phyloP scores from a whole-genome alignment of 2,329 filamentous ascomycete genomes.

The Ramularia endophylla region DNA sequence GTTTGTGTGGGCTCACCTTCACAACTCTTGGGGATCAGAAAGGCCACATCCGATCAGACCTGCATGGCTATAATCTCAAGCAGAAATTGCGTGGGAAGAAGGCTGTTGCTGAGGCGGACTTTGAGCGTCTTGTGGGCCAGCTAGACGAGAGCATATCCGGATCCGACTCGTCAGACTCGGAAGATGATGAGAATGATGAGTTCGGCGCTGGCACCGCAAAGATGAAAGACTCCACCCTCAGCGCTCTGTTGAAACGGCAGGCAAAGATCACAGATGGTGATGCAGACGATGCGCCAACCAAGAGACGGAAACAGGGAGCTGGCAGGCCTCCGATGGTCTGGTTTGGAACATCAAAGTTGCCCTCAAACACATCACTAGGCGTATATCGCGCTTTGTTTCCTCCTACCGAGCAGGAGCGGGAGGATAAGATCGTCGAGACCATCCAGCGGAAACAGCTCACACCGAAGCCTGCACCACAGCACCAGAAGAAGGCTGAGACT shows the following conservation, averaged over 20 bases:
- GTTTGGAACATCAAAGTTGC: constrained; percentile 72
- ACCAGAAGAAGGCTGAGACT: constrained; percentile 34
- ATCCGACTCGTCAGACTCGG: constrained; percentile 54
- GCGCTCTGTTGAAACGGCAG: constrained; percentile 73
- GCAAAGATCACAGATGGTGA: constrained; percentile 61
- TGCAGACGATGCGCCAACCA: constrained; percentile 43
- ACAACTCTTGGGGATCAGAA: constrained; percentile 71
- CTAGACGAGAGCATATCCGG: constrained; percentile 91
- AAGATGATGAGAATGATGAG: constrained; percentile 65
- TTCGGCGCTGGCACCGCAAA: constrained; percentile 28
- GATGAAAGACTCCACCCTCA: constrained; percentile 65
- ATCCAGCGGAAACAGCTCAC: constrained; percentile 72
- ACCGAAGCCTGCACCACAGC: constrained; percentile 47
- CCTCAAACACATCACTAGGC: constrained; percentile 73
- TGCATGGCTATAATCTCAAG: constrained; percentile 93
- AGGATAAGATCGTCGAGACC: constrained; percentile 56
- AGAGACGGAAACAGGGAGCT: constrained; percentile 47
- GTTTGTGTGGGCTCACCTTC: constrained; percentile 71
- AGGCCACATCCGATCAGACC: constrained; percentile 79
- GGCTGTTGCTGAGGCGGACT: constrained; percentile 72
- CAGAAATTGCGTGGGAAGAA: constrained; percentile 72
- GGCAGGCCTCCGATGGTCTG: constrained; percentile 75
- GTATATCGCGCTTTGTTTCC: constrained; percentile 80
- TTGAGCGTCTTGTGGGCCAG: constrained; percentile 77
- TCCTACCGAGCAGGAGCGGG: constrained; percentile 60